Evolutionary conservation across 202 grass and related monocot genomes (phyloP), one percentile per base, ranked within the genome.

Genomic region (Setaria italica): DNA sequence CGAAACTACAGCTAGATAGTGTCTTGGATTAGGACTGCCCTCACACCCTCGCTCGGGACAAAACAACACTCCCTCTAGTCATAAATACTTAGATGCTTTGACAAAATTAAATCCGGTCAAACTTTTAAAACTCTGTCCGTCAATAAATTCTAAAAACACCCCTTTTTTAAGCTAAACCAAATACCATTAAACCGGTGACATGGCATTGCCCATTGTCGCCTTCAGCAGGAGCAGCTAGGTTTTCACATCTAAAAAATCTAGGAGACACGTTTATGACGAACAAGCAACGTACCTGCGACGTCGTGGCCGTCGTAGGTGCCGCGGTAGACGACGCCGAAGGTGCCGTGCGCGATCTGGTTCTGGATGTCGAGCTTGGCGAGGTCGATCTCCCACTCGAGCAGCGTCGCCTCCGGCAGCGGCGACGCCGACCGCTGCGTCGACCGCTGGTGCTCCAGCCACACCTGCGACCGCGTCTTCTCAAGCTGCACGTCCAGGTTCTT

Each of bases 311-410:
- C 89, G 58, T 98, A 98, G 70, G 83, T 90, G 78, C 92, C 95
- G 50, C 95, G 89, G 74, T 93, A 95, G 62, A 98, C 93, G 7
- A 89, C 90, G 59, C 95, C 92, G 65, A 93, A 98, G 8, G 91
- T 95, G 68, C 95, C 95, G 20, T 85, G 88, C 19, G 95, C 95
- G 63, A 98, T 57, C 70, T 87, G 91, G 37, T 84, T 90, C 6
- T 90, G 70, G 72, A 98, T 93, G 41, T 95, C 87, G 67, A 98
- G 89, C 83, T 95, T 95, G 51, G 80, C 87, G 72, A 87, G 85
- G 70, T 95, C 85, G 65, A 95, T 89, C 89, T 98, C 93, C 93
- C 95, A 98, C 70, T 92, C 91, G 34, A 92, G 87, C 32, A 85
- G 78, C 39, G 73, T 75, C 16, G 54, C 16, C 15, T 37, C 13